phyloP scores from a whole-genome alignment of 2,329 filamentous ascomycete genomes.

The Verticillium nubilum region DNA sequence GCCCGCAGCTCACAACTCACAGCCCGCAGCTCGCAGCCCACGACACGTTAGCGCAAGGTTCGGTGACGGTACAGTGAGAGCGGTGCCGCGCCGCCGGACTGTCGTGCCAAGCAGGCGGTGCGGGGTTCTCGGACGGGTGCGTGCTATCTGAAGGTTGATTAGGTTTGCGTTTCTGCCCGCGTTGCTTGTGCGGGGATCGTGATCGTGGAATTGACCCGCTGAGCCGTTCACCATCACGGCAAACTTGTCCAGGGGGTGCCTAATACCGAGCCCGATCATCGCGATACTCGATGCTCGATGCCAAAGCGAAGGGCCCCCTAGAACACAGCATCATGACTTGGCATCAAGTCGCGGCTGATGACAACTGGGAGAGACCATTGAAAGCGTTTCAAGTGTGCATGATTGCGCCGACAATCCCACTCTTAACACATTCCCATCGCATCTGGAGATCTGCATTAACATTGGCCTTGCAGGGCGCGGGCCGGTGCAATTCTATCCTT shows the following conservation, averaged over 20 bases:
- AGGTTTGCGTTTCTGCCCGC: not conserved
- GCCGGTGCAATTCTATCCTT: too few relatives aligned
- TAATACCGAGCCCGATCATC: too few relatives aligned
- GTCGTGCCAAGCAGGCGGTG: not conserved
- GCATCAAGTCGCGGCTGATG: not conserved
- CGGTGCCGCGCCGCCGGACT: not conserved
- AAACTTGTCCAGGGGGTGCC: not conserved
- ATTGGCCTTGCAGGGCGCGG: not conserved
- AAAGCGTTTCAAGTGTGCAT: not conserved
- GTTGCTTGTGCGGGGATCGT: not conserved
- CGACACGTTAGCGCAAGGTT: not conserved
- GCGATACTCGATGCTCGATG: not conserved
- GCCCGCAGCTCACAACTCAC: too few relatives aligned
- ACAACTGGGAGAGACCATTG: not conserved
- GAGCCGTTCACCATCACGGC: not conserved
- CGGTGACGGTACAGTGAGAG: not conserved
- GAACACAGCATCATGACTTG: not conserved
- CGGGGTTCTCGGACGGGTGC: not conserved
- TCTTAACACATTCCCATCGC: not conserved
- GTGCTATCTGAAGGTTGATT: not conserved
- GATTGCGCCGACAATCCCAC: not conserved
- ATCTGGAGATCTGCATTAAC: not conserved
- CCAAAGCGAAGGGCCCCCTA: not conserved
- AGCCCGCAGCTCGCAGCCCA: not conserved
- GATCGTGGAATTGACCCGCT: not conserved